These are phyloP conservation scores for Harringtonia lauricola DNA, from an alignment of 2,329 filamentous ascomycete genomes.

Conservation along the genomic window DNA sequence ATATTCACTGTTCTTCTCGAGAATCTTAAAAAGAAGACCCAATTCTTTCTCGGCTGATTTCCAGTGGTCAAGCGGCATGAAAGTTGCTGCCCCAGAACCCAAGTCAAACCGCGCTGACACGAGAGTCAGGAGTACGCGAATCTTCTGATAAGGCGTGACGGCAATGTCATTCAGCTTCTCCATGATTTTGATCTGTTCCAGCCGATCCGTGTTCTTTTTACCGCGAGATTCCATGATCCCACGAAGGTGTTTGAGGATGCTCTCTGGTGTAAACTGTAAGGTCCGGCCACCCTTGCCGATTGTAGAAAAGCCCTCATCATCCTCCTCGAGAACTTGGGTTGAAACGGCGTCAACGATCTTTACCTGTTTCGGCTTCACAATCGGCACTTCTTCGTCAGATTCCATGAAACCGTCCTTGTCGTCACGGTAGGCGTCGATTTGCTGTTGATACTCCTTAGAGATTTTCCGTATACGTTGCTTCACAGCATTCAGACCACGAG, in stretches of 20 bases:
- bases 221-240: conserved; percentile 90
- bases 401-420: conserved; percentile 84
- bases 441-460: conserved; percentile 84
- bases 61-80: conserved; percentile 96
- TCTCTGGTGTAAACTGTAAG: conserved; percentile 88
- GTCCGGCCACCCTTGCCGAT: conserved; percentile 84
- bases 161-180: conserved; percentile 90
- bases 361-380: conserved; percentile 40
- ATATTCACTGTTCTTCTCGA: conserved; percentile 70
- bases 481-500: conserved; percentile 88
- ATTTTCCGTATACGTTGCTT: conserved; percentile 99
- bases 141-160: conserved; percentile 82
- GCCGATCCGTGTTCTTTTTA: conserved; percentile 95
- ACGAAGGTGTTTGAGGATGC: conserved; percentile 93
- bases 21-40: conserved; percentile 60
- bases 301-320: conserved; percentile 79
- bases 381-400: conserved; percentile 62
- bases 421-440: conserved; percentile 77
- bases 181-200: conserved; percentile 94
- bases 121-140: conserved; percentile 82
- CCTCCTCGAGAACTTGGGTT: conserved; percentile 39
- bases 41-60: conserved; percentile 88
- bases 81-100: conserved; percentile 61
- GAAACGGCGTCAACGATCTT: conserved; percentile 34
- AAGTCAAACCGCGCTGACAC: conserved; percentile 94